Conservation (phyloP, 352 stramenopile genomes). For the Globisporangium cylindrosporum region DNA sequence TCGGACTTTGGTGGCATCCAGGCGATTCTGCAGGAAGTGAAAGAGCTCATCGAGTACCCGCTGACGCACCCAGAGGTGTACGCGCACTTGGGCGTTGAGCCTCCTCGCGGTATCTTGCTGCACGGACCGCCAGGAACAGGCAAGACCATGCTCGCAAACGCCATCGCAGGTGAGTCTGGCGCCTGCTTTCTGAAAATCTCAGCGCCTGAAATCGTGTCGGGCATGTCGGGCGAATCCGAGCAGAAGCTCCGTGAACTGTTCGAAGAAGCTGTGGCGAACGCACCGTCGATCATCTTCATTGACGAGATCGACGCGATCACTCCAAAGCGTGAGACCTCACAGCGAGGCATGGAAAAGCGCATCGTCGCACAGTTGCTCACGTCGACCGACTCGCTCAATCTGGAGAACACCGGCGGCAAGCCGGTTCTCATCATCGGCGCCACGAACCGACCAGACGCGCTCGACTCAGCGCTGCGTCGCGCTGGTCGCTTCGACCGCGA, state of each 20-base stretch:
- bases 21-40: constrained; percentile 82
- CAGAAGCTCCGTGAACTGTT: constrained; percentile 92
- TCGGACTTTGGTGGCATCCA: constrained; percentile 89
- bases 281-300: constrained; percentile 97
- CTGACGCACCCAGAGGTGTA: constrained; percentile 94
- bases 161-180: constrained; percentile 91
- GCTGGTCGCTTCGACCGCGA: constrained; percentile 98
- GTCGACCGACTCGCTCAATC: constrained; percentile 88
- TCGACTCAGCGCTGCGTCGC: constrained; percentile 95
- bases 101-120: constrained; percentile 89
- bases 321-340: constrained; percentile 91
- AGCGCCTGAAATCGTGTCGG: constrained; percentile 92
- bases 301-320: constrained; percentile 98
- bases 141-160: constrained; percentile 93
- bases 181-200: constrained; percentile 87
- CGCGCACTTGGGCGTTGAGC: constrained; percentile 89
- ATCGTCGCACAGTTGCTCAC: constrained; percentile 96
- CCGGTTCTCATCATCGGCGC: constrained; percentile 97
- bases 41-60: constrained; percentile 95
- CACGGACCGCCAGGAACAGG: constrained; percentile 92
- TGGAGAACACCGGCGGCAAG: constrained; percentile 87
- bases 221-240: constrained; percentile 90
- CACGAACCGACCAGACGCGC: constrained; percentile 96
- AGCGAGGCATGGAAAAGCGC: constrained; percentile 95
- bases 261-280: constrained; percentile 93